Base-by-base conservation (phyloP, 169 alveolate species). In the Eimeria tenella region DNA sequence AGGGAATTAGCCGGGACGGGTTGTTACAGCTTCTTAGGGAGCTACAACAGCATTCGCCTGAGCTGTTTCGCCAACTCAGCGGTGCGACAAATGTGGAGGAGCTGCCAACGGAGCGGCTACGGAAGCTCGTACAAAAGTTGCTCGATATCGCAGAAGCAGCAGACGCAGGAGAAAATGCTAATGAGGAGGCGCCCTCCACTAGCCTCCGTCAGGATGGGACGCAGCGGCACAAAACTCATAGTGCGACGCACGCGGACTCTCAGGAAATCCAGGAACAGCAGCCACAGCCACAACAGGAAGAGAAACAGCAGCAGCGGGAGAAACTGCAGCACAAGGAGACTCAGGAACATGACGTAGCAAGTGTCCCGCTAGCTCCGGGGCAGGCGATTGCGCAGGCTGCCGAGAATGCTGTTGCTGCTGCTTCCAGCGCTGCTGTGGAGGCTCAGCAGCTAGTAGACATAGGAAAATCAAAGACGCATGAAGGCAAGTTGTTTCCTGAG, bases 1-100 rank as follows among this genome's bases (percentile, higher is more conserved):
- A 79, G 6, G 87, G 87, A 10, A 55, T 79, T 10, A 79, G 87
- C 52, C 87, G 87, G 52, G 87, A 79, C 25, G 87, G 87, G 21
- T 65, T 79, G 68, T 79, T 79, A 52, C 53, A 79, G 53, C 70
- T 79, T 4, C 71, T 79, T 56, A 10, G 25, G 52, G 87, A 79
- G 71, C 55, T 79, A 49, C 50, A 79, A 17, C 87, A 55, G 68
- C 87, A 55, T 50, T 50, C 53, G 68, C 68, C 68, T 58, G 68
- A 58, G 68, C 11, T 58, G 52, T 10, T 73, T 42, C 63, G 68
- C 53, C 68, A 50, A 50, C 87, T 79, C 21, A 52, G 21, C 11
- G 15, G 23, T 13, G 15, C 71, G 3, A 50, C 87, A 17, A 3
- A 53, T 79, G 68, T 79, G 11, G 87, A 50, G 11, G 52, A 10